Evolutionary conservation across 768 basidiomycete species (phyloP).

Genomic region (Coprinellus micaceus): DNA sequence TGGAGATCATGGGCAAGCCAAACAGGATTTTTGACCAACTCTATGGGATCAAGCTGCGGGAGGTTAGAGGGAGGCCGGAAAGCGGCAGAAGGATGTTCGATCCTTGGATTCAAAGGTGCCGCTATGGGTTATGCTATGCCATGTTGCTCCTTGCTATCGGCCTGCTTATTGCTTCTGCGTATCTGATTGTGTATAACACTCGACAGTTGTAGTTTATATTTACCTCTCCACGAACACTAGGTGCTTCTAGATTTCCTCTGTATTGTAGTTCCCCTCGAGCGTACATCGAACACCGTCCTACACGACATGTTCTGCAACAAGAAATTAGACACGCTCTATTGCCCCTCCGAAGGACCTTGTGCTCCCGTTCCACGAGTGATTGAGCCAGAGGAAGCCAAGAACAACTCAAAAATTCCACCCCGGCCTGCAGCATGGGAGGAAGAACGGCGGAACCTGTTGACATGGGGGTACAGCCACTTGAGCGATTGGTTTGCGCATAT

Average conservation of each 20-base stretch:
- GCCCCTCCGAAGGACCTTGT: background rate
- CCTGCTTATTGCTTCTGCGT: conserved; percentile 34
- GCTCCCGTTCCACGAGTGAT: background rate
- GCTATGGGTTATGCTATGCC: conserved; percentile 54
- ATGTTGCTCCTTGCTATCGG: conserved; percentile 42
- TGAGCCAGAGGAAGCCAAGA: background rate
- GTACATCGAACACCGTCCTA: too few relatives aligned
- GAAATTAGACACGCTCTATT: conserved; percentile 2
- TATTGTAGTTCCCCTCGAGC: too few relatives aligned
- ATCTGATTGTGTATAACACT: conserved; percentile 43
- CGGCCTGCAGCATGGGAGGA: background rate
- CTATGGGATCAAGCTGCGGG: conserved; percentile 40
- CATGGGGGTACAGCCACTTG: conserved; percentile 4
- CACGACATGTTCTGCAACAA: too few relatives aligned
- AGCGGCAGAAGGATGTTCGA: conserved; percentile 49
- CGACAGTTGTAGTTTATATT: conserved; percentile 23
- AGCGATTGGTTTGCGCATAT: too few relatives aligned
- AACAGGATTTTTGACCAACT: conserved; percentile 41
- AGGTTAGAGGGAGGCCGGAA: conserved; percentile 43
- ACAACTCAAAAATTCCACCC: background rate
- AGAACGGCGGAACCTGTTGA: background rate
- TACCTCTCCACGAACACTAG: too few relatives aligned
- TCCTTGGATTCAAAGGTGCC: conserved; percentile 55
- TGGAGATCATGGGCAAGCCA: conserved; percentile 39
- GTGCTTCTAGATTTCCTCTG: too few relatives aligned